phyloP scores from a whole-genome alignment of 805 yeast species.

The Candida gorgasii region DNA sequence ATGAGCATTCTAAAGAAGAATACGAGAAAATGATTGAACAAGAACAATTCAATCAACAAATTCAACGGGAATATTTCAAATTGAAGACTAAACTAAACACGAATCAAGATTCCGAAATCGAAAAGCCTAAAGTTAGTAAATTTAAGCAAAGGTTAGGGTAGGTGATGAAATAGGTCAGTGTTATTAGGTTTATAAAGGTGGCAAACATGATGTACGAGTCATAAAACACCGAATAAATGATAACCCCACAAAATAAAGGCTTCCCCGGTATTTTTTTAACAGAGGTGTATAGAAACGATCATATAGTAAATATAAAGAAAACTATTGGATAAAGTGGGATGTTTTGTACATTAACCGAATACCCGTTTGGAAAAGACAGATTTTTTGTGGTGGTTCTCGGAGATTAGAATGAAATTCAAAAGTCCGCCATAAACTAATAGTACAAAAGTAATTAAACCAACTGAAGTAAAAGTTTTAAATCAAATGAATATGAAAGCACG shows the following conservation, averaged over 20 bases:
- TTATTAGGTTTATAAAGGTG: background rate
- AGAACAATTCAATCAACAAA: slow-evolving; percentile 46
- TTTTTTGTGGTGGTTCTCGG: slow-evolving; percentile 4
- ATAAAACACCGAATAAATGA: background rate
- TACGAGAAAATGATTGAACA: slow-evolving; percentile 15
- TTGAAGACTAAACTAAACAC: slow-evolving; percentile 13
- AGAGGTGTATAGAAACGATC: background rate
- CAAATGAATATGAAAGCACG: background rate
- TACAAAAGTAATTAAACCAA: background rate
- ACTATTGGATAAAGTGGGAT: slow-evolving; percentile 8
- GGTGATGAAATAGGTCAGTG: background rate
- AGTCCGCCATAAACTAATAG: background rate
- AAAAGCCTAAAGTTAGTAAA: slow-evolving; percentile 11
- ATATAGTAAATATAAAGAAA: background rate
- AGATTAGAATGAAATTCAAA: slow-evolving; percentile 2
- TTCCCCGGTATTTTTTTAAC: slow-evolving; percentile 4
- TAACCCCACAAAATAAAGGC: slow-evolving; percentile 5
- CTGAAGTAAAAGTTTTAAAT: background rate
- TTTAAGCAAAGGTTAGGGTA: slow-evolving; percentile 14
- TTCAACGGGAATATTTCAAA: slow-evolving; percentile 41
- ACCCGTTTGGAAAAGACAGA: slow-evolving; percentile 10
- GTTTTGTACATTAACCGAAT: slow-evolving; percentile 10
- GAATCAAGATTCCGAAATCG: slow-evolving; percentile 6
- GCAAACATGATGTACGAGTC: background rate
- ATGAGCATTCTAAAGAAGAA: slow-evolving; percentile 10